Evolutionary conservation across 495 filamentous ascomycete genomes (phyloP).

Genomic region (Aspergillus funiculosus): DNA sequence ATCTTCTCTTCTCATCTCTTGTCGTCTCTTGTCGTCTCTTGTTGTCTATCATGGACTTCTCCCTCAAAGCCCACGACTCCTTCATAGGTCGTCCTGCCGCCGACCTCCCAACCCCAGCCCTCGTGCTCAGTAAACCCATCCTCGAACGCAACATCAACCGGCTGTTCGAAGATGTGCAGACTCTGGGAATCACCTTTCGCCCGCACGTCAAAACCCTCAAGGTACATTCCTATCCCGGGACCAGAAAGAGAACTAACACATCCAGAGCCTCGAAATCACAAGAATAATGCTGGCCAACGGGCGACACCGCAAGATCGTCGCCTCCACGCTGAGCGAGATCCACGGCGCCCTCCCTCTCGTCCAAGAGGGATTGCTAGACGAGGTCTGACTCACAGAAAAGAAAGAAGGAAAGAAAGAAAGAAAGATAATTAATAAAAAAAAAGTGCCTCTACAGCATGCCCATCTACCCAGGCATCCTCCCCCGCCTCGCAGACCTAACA

Average conservation of each 20-base stretch:
- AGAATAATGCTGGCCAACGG: constrained; percentile 32
- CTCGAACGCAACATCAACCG: constrained; percentile 26
- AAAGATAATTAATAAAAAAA: neutral
- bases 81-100: constrained; percentile 26
- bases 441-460: constrained; percentile 33
- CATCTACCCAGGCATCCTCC: constrained; percentile 26
- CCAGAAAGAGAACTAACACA: constrained; percentile 2
- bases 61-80: constrained; percentile 22
- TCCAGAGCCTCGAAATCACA: constrained; percentile 28
- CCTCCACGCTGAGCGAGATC: constrained; percentile 30
- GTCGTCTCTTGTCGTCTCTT: neutral
- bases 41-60: constrained; percentile 23
- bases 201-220: constrained; percentile 38
- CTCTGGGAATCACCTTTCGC: constrained; percentile 27
- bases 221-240: constrained; percentile 10
- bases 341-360: constrained; percentile 26
- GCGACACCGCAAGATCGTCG: constrained; percentile 27
- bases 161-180: constrained; percentile 29
- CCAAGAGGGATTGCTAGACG: constrained; percentile 30
- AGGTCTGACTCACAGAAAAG: too few relatives aligned
- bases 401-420: too few relatives aligned
- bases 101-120: constrained; percentile 29
- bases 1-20: neutral
- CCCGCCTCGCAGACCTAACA: constrained; percentile 22
- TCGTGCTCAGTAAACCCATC: constrained; percentile 30